Conservation (phyloP, 2,329 filamentous ascomycete genomes). For the Talaromyces funiculosus region DNA sequence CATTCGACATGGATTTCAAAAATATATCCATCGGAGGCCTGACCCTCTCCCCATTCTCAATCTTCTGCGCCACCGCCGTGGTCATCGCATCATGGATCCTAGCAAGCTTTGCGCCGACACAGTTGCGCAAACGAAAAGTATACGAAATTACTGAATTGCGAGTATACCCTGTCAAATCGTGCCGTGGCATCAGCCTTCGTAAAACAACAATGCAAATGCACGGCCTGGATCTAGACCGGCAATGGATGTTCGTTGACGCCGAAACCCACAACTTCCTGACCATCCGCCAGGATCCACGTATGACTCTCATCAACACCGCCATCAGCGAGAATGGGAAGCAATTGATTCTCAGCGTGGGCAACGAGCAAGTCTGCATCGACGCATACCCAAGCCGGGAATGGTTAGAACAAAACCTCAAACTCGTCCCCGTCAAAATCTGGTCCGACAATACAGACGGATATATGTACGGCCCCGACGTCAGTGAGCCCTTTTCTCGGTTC, state of each 20-base stretch:
- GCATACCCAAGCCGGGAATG: constrained; percentile 51
- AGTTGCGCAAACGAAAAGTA: neutral
- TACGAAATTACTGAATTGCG: constrained; percentile 39
- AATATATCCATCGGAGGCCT: neutral
- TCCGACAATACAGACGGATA: constrained; percentile 53
- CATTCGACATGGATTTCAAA: neutral
- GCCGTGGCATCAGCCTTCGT: constrained; percentile 54
- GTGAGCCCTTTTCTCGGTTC: constrained; percentile 50
- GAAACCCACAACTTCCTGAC: constrained; percentile 54
- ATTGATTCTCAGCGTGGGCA: constrained; percentile 29
- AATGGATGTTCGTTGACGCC: constrained; percentile 61
- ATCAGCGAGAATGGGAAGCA: constrained; percentile 42
- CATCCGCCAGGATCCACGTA: constrained; percentile 55
- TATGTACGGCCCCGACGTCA: constrained; percentile 49
- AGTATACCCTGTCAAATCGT: constrained; percentile 63
- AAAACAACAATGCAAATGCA: constrained; percentile 49
- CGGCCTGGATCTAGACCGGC: constrained; percentile 57
- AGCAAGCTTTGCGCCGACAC: constrained; percentile 1
- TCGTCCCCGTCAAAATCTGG: constrained; percentile 54
- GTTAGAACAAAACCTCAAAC: constrained; percentile 49
- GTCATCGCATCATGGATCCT: constrained; percentile 6
- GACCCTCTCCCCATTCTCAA: neutral
- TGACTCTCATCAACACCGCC: constrained; percentile 58
- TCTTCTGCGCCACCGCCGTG: constrained; percentile 1
- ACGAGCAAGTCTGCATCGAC: constrained; percentile 47